A percentile compares a stretch with the other conserved stretches of the same genome.
Conservation (phyloP, 495 filamentous ascomycete genomes). For the Friedmanniomyces endolithicus region DNA sequence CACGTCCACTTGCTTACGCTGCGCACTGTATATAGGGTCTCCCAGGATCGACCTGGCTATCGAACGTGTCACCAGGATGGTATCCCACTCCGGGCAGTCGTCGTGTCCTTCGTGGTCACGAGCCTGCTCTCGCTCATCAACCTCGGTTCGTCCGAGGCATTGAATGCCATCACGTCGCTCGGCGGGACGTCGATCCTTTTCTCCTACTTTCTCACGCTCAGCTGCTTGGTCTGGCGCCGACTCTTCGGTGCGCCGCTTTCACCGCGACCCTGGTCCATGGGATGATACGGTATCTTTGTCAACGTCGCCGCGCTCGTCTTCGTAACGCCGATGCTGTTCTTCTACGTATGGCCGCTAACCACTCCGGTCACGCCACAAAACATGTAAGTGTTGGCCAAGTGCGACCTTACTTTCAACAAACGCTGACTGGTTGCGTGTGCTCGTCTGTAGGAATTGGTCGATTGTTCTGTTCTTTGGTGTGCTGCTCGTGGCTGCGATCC, state of each 20-base stretch:
- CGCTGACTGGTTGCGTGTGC: too few species aligned
- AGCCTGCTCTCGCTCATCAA: constrained; percentile 48
- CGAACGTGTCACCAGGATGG: neutral
- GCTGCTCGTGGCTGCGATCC: too few species aligned
- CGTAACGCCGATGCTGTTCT: neutral
- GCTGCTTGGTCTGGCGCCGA: neutral
- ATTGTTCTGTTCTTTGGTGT: too few species aligned
- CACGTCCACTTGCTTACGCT: neutral
- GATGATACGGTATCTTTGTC: neutral
- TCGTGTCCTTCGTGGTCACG: constrained; percentile 37
- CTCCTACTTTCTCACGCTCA: neutral
- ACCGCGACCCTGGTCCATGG: neutral
- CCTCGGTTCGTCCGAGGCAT: constrained; percentile 35
- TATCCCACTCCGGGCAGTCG: constrained; percentile 27
- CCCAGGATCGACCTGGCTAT: constrained; percentile 2
- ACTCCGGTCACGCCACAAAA: too few species aligned
- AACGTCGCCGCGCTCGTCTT: neutral
- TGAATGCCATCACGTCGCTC: neutral
- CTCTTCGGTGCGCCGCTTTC: neutral
- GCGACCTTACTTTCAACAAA: too few species aligned
- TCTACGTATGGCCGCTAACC: too few species aligned
- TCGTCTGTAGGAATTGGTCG: too few species aligned
- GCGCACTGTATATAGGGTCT: too few species aligned
- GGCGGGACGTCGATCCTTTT: neutral
- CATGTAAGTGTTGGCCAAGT: too few species aligned